Evolutionary conservation across 768 basidiomycete genomes (phyloP).

Genomic region (Paxillus involutus): DNA sequence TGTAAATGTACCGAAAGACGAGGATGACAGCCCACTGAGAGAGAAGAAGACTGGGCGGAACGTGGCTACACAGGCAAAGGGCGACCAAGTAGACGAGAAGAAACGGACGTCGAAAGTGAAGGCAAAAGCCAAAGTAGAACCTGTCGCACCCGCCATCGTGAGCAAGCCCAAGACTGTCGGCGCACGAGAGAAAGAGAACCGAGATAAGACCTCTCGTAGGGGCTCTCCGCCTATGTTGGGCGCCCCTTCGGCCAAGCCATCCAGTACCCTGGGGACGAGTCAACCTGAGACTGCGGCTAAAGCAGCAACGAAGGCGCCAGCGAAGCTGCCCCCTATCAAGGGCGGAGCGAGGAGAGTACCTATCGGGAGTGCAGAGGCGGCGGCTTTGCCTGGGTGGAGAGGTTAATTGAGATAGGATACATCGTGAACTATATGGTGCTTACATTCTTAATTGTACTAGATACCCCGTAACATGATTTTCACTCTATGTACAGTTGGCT

Average conservation of each 20-base stretch:
- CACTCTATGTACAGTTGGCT: not conserved
- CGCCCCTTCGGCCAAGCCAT: slow-evolving; percentile 19
- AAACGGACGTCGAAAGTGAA: slow-evolving; percentile 39
- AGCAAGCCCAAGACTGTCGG: slow-evolving; percentile 32
- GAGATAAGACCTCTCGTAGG: slow-evolving; percentile 33
- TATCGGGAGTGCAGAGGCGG: slow-evolving; percentile 66
- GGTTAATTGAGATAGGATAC: slow-evolving; percentile 29
- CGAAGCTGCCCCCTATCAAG: slow-evolving; percentile 36
- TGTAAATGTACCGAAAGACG: slow-evolving; percentile 32
- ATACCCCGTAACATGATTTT: slow-evolving; percentile 11
- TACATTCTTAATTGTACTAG: slow-evolving; percentile 21
- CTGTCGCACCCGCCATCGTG: slow-evolving; percentile 5
- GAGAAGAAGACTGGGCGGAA: slow-evolving; percentile 48
- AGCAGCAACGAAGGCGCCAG: slow-evolving; percentile 9
- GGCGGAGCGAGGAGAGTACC: slow-evolving; percentile 66
- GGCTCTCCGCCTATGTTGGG: slow-evolving; percentile 22
- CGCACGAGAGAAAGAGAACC: slow-evolving; percentile 35
- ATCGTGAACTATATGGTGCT: slow-evolving; percentile 10
- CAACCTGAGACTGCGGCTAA: slow-evolving; percentile 14
- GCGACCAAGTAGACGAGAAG: slow-evolving; percentile 17
- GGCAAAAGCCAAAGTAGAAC: slow-evolving; percentile 35
- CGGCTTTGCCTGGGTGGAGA: slow-evolving; percentile 49
- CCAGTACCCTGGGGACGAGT: slow-evolving; percentile 1
- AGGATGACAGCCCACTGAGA: slow-evolving; percentile 54
- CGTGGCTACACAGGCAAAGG: slow-evolving; percentile 10